Base-by-base conservation (phyloP, 2,329 filamentous ascomycete genomes). In the Colletotrichum higginsianum region DNA sequence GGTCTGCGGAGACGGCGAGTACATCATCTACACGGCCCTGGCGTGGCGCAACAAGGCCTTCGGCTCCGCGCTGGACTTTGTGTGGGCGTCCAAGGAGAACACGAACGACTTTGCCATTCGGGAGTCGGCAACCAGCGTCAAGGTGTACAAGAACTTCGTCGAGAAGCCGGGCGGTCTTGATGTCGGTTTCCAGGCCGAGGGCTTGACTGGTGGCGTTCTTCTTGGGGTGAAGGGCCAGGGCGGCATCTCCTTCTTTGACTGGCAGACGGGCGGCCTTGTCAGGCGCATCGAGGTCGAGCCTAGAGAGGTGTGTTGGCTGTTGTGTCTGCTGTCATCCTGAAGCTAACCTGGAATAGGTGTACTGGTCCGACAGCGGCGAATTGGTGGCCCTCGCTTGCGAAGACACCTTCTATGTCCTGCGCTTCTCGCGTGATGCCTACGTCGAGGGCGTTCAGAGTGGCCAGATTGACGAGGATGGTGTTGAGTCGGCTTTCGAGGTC, bases 11-110 rank as follows among this genome's bases (percentile, higher is more conserved):
- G 96, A 99, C 80, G 96, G 96, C 74, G 96, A 99, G 83, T 99
- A 98, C 84, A 98, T 98, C 81, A 98, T 98, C 78, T 98, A 98
- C 85, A 98, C 96, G 38, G 95, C 96, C 67, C 88, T 98, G 70
- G 96, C 96, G 3, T 97, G 97, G 89, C 92, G 96, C 80, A 98
- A 99, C 84, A 98, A 98, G 86, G 95, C 95, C 4, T 99, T 99
- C 78, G 96, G 96, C 26, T 95, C 94, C 50, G 96, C 96, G 8
- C 85, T 98, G 63, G 96, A 99, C 83, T 99, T 99, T 81, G 95
- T 94, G 13, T 99, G 96, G 96, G 96, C 93, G 0, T 94, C 94
- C 55, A 98, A 98, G 83, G 96, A 98, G 70, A 98, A 98, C 84
- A 97, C 94, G 85, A 98, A 98, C 82, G 96, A 99, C 81, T 98